phyloP scores from a whole-genome alignment of 768 basidiomycete genomes.

The Calocybe gangraenosa region DNA sequence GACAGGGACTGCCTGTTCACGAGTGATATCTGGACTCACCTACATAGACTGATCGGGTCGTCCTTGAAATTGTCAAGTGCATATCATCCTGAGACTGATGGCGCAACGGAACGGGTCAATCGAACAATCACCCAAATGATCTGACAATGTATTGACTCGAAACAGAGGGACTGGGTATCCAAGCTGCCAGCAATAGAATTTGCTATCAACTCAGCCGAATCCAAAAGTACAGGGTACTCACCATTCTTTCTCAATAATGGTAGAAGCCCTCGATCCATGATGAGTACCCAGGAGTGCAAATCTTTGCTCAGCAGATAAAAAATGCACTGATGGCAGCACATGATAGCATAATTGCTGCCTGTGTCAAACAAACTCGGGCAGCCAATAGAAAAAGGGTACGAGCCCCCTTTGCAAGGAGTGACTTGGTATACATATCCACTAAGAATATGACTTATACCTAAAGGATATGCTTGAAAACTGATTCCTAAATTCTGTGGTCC shows the following conservation, averaged over 20 bases:
- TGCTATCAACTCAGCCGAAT: too few species aligned
- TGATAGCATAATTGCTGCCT: constrained; percentile 20
- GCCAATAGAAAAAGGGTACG: constrained; percentile 18
- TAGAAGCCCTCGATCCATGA: too few species aligned
- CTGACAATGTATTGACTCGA: neutral
- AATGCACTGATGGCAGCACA: constrained; percentile 22
- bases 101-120: neutral
- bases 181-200: too few species aligned
- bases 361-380: constrained; percentile 21
- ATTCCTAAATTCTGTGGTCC: too few species aligned
- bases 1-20: too few species aligned
- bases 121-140: neutral
- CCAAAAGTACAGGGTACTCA: neutral
- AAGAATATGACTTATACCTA: too few species aligned
- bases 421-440: too few species aligned
- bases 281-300: constrained; percentile 24
- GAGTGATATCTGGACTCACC: too few species aligned
- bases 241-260: neutral
- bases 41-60: neutral
- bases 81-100: too few species aligned
- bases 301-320: constrained; percentile 20
- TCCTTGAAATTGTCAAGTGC: neutral
- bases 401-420: too few species aligned
- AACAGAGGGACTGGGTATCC: neutral
- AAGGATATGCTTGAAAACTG: too few species aligned